Conservation (phyloP, 257 asterid genomes). For the Osmanthus fragrans region DNA sequence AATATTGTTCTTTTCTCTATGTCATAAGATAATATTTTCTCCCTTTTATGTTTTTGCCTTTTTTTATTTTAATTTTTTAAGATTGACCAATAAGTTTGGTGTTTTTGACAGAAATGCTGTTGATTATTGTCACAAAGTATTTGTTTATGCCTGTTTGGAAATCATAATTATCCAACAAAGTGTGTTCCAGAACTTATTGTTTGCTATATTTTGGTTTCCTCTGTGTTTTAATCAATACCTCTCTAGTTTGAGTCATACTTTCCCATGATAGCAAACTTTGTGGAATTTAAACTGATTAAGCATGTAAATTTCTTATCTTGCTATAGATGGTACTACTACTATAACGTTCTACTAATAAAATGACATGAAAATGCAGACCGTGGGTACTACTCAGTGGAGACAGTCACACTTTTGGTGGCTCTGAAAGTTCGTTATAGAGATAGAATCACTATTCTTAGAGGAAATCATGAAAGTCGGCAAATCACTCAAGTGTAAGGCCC, state of each 20-base stretch:
- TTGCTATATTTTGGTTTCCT: not conserved
- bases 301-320: conserved; percentile 6
- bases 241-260: not conserved
- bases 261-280: conserved; percentile 6
- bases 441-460: conserved; percentile 91
- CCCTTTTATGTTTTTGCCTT: not conserved
- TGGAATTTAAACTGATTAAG: not conserved
- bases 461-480: conserved; percentile 98
- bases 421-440: conserved; percentile 95
- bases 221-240: not conserved
- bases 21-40: not conserved
- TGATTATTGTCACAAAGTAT: not conserved
- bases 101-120: not conserved
- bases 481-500: conserved; percentile 92
- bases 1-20: not conserved
- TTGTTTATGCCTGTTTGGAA: not conserved
- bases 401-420: conserved; percentile 93
- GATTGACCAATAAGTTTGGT: not conserved
- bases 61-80: not conserved
- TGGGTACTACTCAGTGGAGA: conserved; percentile 98
- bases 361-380: conserved; percentile 73
- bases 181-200: not conserved
- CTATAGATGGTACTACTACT: not conserved
- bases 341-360: conserved; percentile 20
- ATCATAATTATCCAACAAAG: not conserved